These are phyloP conservation scores for Avicennia marina DNA, from an alignment of 257 asterid species.

Conservation along the genomic window DNA sequence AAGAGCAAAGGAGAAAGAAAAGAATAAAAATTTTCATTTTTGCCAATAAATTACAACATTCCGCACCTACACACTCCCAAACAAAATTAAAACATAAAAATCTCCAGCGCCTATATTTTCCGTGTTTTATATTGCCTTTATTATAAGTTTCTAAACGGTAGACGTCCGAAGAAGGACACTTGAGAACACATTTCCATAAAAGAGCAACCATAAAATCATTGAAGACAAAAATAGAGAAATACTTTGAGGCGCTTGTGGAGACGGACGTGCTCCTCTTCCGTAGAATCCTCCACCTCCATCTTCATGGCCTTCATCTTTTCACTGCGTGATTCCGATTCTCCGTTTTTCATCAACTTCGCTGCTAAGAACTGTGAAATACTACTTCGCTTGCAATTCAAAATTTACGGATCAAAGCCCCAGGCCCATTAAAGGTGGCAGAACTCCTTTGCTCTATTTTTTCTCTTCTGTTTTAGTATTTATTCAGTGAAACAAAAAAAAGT, in stretches of 20 bases:
- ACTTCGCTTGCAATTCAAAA: too few relatives aligned
- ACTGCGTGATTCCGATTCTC: slow-evolving; percentile 32
- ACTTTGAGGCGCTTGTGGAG: slow-evolving; percentile 47
- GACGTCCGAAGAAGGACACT: not conserved
- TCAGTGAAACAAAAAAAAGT: too few relatives aligned
- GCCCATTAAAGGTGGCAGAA: too few relatives aligned
- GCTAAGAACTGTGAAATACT: too few relatives aligned
- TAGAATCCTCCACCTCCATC: slow-evolving; percentile 47
- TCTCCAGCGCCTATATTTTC: not conserved
- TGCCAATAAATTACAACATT: slow-evolving; percentile 12
- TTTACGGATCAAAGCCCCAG: too few relatives aligned
- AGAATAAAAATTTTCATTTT: slow-evolving; percentile 8
- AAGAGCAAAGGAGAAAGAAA: not conserved
- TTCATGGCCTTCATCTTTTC: slow-evolving; percentile 38
- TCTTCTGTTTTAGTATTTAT: too few relatives aligned
- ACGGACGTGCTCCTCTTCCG: slow-evolving; percentile 47
- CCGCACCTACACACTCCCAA: slow-evolving; percentile 8
- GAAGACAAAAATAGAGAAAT: not conserved
- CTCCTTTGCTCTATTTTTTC: too few relatives aligned
- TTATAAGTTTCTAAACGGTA: not conserved
- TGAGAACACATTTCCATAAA: not conserved
- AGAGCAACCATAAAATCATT: not conserved
- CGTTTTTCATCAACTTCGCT: slow-evolving; percentile 50
- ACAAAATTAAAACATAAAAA: not conserved
- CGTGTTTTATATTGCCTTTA: not conserved